A percentile compares a stretch with the other conserved stretches of the same genome.
phyloP scores from a whole-genome alignment of 306 rosid species.

The Macrotyloma uniflorum region DNA sequence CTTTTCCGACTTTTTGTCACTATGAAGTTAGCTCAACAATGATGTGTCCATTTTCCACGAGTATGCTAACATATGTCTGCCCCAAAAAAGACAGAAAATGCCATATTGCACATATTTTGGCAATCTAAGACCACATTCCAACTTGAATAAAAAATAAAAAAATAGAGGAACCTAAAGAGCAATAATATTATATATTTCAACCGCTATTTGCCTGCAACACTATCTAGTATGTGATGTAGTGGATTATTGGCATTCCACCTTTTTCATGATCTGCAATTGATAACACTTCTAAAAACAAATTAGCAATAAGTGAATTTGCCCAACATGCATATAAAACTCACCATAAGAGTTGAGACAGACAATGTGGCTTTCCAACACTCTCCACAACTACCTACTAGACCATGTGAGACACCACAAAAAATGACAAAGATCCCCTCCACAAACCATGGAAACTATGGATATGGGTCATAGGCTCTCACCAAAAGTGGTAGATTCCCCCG shows the following conservation, averaged over 20 bases:
- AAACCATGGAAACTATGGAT: background rate
- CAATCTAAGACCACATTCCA: background rate
- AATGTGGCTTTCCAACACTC: background rate
- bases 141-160: background rate
- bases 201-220: background rate
- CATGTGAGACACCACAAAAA: background rate
- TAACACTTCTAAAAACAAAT: too few species aligned
- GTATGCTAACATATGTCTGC: too few species aligned
- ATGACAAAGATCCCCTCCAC: background rate
- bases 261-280: too few species aligned
- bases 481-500: background rate
- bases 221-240: too few species aligned
- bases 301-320: background rate
- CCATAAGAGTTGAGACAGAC: background rate
- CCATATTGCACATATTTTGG: background rate
- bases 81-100: too few species aligned
- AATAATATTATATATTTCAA: too few species aligned
- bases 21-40: background rate
- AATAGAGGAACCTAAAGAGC: background rate
- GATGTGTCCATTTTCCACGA: background rate
- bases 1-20: background rate
- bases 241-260: too few species aligned
- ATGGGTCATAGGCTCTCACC: background rate
- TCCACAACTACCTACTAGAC: background rate
- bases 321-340: background rate